Evolutionary conservation across 176 grass and related monocot species (phyloP).

Genomic region (Aegilops speltoides): DNA sequence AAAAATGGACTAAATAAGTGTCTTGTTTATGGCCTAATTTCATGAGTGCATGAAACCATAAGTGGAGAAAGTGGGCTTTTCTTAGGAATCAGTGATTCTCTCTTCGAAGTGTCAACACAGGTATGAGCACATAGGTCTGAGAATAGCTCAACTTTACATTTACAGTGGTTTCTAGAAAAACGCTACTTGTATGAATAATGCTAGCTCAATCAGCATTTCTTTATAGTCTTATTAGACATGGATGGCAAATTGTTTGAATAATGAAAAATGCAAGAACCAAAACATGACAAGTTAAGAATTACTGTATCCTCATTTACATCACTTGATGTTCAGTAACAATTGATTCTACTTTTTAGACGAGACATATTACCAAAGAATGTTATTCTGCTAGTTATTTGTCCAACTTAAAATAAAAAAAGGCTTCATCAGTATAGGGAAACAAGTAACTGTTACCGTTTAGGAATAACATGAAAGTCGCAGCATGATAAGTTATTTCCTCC

Average conservation of each 20-base stretch:
- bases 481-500: not conserved
- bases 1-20: not conserved
- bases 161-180: not conserved
- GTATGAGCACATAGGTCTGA: not conserved
- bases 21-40: not conserved
- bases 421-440: not conserved
- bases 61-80: not conserved
- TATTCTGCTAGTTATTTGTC: not conserved
- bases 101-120: not conserved
- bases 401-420: not conserved
- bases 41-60: not conserved
- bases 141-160: not conserved
- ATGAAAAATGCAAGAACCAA: not conserved
- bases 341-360: not conserved
- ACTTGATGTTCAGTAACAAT: not conserved
- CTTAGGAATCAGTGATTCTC: conserved; percentile 9
- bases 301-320: not conserved
- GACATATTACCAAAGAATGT: not conserved
- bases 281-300: not conserved
- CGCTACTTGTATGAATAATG: not conserved
- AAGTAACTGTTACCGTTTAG: not conserved
- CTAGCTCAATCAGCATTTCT: not conserved
- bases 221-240: not conserved
- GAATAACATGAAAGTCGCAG: not conserved
- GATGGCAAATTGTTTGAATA: not conserved